Evolutionary conservation across 2,329 filamentous ascomycete genomes (phyloP).

Genomic region (Neocatenulostroma microsporum): DNA sequence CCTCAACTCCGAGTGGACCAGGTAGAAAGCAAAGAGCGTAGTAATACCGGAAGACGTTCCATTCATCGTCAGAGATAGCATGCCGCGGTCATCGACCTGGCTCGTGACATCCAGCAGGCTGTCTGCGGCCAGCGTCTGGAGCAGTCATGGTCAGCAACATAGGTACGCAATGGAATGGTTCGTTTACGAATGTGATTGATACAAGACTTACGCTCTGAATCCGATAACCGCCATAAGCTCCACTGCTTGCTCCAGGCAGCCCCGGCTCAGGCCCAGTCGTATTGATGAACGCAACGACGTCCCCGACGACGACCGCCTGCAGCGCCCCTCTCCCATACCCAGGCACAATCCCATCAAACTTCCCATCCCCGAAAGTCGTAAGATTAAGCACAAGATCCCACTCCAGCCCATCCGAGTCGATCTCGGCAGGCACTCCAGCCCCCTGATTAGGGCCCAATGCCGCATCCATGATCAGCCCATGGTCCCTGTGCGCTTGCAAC

Average conservation of each 20-base stretch:
- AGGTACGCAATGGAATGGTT: no score
- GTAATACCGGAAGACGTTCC: slow-evolving; percentile 15
- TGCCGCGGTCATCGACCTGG: slow-evolving; percentile 15
- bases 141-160: slow-evolving; percentile 3
- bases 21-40: slow-evolving; percentile 28
- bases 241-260: no score
- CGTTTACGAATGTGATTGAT: no score
- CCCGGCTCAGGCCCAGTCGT: slow-evolving; percentile 10
- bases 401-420: slow-evolving; percentile 28
- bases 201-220: no score
- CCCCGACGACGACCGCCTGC: no score
- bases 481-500: slow-evolving; percentile 31
- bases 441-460: slow-evolving; percentile 42
- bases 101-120: slow-evolving; percentile 24
- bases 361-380: no score
- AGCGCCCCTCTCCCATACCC: no score
- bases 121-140: slow-evolving; percentile 5
- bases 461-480: slow-evolving; percentile 39
- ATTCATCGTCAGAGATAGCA: slow-evolving; percentile 17
- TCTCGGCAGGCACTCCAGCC: slow-evolving; percentile 36
- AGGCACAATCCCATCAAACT: no score
- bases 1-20: slow-evolving; percentile 21
- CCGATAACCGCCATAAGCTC: no score
- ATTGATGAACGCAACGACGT: slow-evolving; percentile 23
- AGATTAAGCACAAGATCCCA: slow-evolving; percentile 32